Evolutionary conservation across 345 rosid genomes (phyloP).

Genomic region (Iberis pinnata): DNA sequence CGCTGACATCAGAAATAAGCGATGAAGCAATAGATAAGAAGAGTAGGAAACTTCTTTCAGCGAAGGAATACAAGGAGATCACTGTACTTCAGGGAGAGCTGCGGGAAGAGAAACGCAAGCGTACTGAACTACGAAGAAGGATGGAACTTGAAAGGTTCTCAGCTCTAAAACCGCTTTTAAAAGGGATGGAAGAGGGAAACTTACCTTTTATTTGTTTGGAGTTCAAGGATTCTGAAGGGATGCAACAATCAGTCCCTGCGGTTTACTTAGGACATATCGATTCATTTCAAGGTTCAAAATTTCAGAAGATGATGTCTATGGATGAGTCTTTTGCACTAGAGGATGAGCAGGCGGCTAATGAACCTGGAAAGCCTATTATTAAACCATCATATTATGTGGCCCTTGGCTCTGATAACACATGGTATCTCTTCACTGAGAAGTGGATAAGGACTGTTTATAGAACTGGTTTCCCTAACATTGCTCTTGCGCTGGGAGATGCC

Average conservation of each 20-base stretch:
- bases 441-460: slow-evolving; percentile 71
- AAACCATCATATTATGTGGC: slow-evolving; percentile 64
- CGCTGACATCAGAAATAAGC: slow-evolving; percentile 54
- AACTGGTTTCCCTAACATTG: slow-evolving; percentile 73
- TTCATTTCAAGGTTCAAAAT: slow-evolving; percentile 42
- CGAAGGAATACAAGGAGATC: slow-evolving; percentile 63
- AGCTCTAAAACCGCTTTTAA: slow-evolving; percentile 57
- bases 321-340: slow-evolving; percentile 35
- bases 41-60: slow-evolving; percentile 60
- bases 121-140: slow-evolving; percentile 52
- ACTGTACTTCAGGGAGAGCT: slow-evolving; percentile 63
- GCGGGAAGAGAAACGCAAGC: slow-evolving; percentile 55
- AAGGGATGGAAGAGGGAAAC: slow-evolving; percentile 57
- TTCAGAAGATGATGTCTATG: slow-evolving; percentile 35
- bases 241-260: slow-evolving; percentile 59
- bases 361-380: slow-evolving; percentile 32
- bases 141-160: slow-evolving; percentile 60
- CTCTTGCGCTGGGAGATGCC: slow-evolving; percentile 58
- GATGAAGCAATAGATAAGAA: slow-evolving; percentile 79
- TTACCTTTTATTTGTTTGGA: slow-evolving; percentile 79
- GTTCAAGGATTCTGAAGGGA: slow-evolving; percentile 72
- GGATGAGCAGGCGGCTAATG: slow-evolving; percentile 27
- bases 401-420: slow-evolving; percentile 92
- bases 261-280: slow-evolving; percentile 69
- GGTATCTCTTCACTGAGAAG: slow-evolving; percentile 86